A percentile compares a stretch with the other conserved stretches of the same genome.
These are phyloP conservation scores for Albifimbria verrucaria DNA, from an alignment of 2,329 filamentous ascomycete genomes.

Conservation along the genomic window DNA sequence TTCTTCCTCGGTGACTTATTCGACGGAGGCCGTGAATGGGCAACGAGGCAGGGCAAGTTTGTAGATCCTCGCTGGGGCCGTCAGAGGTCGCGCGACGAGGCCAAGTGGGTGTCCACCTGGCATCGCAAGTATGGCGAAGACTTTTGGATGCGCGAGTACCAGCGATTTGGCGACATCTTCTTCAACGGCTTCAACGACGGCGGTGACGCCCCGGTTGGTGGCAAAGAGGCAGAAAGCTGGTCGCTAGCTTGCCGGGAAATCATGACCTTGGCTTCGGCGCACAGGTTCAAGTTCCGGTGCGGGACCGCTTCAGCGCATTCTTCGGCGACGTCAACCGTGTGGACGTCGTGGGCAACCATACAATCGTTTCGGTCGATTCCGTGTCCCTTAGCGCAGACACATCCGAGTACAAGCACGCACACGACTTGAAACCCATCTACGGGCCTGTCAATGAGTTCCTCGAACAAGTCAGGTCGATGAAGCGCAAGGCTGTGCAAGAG, in stretches of 20 bases:
- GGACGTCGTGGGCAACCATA: constrained; percentile 91
- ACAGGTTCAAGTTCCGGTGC: constrained; percentile 75
- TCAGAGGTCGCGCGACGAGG: constrained; percentile 48
- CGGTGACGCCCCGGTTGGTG: constrained; percentile 53
- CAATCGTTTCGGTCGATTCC: constrained; percentile 86
- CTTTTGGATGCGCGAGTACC: constrained; percentile 86
- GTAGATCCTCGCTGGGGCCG: constrained; percentile 57
- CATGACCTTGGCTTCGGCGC: constrained; percentile 91
- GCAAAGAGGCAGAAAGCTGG: constrained; percentile 69
- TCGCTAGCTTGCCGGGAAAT: constrained; percentile 86
- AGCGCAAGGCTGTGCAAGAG: constrained; percentile 64
- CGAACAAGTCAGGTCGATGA: constrained; percentile 59
- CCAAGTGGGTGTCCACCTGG: constrained; percentile 59
- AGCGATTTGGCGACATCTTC: constrained; percentile 83
- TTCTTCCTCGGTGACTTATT: constrained; percentile 94
- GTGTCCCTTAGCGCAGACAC: constrained; percentile 77
- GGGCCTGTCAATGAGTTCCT: constrained; percentile 75
- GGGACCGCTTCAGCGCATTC: constrained; percentile 79
- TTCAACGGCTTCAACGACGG: constrained; percentile 64
- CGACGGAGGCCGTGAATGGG: constrained; percentile 95
- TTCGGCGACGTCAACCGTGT: constrained; percentile 92
- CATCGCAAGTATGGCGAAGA: constrained; percentile 72
- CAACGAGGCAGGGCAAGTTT: constrained; percentile 60
- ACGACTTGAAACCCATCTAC: constrained; percentile 64
- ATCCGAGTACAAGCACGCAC: constrained; percentile 46